phyloP scores from a whole-genome alignment of 768 basidiomycete genomes.

The Lentinula guzmanii region DNA sequence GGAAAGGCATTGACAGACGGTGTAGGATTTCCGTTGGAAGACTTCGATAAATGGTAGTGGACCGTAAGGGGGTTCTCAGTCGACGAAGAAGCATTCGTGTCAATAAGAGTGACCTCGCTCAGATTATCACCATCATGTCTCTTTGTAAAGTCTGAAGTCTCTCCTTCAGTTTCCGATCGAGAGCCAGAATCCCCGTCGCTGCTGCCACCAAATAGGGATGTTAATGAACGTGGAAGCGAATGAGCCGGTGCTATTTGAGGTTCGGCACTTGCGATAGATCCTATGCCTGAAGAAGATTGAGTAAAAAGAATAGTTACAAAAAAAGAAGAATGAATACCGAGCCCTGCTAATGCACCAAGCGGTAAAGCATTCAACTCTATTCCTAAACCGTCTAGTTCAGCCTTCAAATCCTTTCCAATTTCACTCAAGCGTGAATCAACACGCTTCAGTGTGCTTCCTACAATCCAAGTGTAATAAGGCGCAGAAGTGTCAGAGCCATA shows the following conservation, averaged over 20 bases:
- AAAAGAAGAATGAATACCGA: neutral
- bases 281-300: neutral
- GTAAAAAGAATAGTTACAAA: neutral
- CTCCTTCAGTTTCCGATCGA: neutral
- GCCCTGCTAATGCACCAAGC: neutral
- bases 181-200: neutral
- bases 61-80: neutral
- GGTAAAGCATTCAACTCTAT: neutral
- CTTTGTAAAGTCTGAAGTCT: neutral
- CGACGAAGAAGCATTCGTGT: neutral
- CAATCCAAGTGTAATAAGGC: slow-evolving; percentile 46
- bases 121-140: neutral
- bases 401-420: slow-evolving; percentile 17
- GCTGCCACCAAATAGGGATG: neutral
- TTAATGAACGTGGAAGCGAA: neutral
- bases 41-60: neutral
- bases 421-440: slow-evolving; percentile 36
- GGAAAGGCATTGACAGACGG: neutral
- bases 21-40: neutral
- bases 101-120: neutral
- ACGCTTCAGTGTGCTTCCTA: slow-evolving; percentile 45
- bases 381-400: neutral
- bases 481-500: slow-evolving; percentile 4
- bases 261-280: neutral
- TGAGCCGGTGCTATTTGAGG: neutral